These are phyloP conservation scores for Annona cherimola DNA, from an alignment of 164 flowering plant genomes.

Conservation along the genomic window DNA sequence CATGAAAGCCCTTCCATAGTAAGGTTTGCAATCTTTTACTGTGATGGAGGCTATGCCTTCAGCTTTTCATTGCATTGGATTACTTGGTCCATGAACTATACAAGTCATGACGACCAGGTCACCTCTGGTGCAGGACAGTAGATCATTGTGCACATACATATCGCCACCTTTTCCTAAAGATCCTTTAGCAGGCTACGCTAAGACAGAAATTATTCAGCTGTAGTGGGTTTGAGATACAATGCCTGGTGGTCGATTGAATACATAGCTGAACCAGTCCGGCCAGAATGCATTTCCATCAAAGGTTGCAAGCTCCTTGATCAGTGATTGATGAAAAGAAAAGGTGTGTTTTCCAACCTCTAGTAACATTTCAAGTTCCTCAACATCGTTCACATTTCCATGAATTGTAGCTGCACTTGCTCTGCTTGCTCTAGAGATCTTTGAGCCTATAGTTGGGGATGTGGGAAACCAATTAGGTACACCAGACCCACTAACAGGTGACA, in stretches of 20 bases:
- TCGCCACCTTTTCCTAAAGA: neutral
- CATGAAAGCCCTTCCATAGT: slow-evolving; percentile 3
- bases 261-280: neutral
- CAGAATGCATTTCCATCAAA: neutral
- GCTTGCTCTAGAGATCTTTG: slow-evolving; percentile 81
- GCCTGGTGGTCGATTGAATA: neutral
- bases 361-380: slow-evolving; percentile 95
- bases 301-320: neutral
- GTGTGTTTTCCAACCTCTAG: slow-evolving; percentile 54
- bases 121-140: too few species aligned
- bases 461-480: slow-evolving; percentile 63
- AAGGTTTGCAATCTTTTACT: neutral
- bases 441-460: slow-evolving; percentile 66
- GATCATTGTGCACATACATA: neutral
- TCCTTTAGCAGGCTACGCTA: neutral
- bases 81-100: neutral
- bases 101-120: too few species aligned
- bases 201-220: neutral
- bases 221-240: neutral
- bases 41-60: neutral
- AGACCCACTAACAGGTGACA: slow-evolving; percentile 63
- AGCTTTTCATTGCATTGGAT: neutral
- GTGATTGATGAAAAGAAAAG: neutral
- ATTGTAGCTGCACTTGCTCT: slow-evolving; percentile 60
- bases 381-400: slow-evolving; percentile 86